Conservation (phyloP, 2,329 filamentous ascomycete genomes). For the Atkinsonella hypoxylon region DNA sequence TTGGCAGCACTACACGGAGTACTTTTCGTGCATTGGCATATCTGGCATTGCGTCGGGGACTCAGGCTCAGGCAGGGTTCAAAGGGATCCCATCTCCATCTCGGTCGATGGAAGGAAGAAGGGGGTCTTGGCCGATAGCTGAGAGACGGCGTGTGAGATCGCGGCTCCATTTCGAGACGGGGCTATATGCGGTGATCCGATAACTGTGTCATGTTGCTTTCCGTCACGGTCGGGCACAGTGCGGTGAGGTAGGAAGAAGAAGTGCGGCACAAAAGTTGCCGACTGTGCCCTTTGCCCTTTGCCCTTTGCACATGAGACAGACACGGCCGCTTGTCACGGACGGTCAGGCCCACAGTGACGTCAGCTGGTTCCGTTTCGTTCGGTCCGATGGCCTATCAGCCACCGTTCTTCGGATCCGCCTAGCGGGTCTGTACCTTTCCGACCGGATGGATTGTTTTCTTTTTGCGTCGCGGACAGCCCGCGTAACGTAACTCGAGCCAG, state of each 20-base stretch:
- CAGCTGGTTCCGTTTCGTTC: conserved; percentile 11
- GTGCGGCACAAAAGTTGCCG: too few relatives aligned
- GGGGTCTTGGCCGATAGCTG: background rate
- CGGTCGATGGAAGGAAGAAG: background rate
- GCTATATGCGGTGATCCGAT: background rate
- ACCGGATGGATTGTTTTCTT: too few relatives aligned
- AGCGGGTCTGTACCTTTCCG: conserved; percentile 1
- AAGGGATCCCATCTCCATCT: too few relatives aligned
- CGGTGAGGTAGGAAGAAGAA: too few relatives aligned
- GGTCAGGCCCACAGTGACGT: conserved; percentile 18
- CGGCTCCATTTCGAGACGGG: too few relatives aligned
- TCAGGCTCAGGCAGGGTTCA: too few relatives aligned
- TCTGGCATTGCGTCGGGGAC: too few relatives aligned
- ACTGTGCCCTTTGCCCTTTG: too few relatives aligned
- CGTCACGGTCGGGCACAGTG: background rate
- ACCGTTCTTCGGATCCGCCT: conserved; percentile 15
- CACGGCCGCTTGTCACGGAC: background rate
- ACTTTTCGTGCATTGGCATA: too few relatives aligned
- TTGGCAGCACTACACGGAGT: too few relatives aligned
- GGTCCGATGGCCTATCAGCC: conserved; percentile 18
- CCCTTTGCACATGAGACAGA: background rate
- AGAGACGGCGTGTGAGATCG: background rate
- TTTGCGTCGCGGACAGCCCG: too few relatives aligned
- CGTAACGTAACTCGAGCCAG: too few relatives aligned
- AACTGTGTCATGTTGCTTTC: conserved; percentile 3